phyloP scores from a whole-genome alignment of 2,329 filamentous ascomycete species.

The Cladosporium sphaerospermum region DNA sequence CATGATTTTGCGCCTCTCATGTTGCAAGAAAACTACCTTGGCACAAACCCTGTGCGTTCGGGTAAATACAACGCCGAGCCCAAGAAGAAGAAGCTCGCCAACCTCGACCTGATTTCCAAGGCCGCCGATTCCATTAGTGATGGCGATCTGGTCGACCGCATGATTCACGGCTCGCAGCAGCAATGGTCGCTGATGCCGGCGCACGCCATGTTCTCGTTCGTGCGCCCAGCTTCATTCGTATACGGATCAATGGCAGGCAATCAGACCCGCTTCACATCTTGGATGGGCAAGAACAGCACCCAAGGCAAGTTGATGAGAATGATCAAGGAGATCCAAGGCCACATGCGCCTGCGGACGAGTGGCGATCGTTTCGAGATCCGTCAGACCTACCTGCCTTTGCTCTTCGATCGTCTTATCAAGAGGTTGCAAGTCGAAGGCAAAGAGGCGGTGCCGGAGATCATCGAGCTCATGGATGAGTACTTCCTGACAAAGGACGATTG shows the following conservation, averaged over 20 bases:
- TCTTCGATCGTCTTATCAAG: constrained; percentile 77
- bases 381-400: constrained; percentile 83
- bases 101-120: constrained; percentile 77
- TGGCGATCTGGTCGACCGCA: constrained; percentile 88
- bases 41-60: constrained; percentile 66
- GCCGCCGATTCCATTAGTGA: constrained; percentile 96
- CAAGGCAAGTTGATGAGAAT: constrained; percentile 66
- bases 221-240: constrained; percentile 81
- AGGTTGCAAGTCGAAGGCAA: constrained; percentile 72
- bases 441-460: constrained; percentile 73
- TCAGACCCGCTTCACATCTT: constrained; percentile 72
- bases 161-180: constrained; percentile 97
- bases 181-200: constrained; percentile 98
- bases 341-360: constrained; percentile 87
- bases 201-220: constrained; percentile 92
- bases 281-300: constrained; percentile 95
- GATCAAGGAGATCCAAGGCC: constrained; percentile 89
- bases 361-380: constrained; percentile 90
- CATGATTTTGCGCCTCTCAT: constrained; percentile 96
- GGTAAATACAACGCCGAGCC: constrained; percentile 50
- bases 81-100: constrained; percentile 68
- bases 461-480: constrained; percentile 95
- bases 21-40: constrained; percentile 97
- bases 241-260: constrained; percentile 65
- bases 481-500: constrained; percentile 92